A percentile compares a stretch with the other conserved stretches of the same genome.
phyloP scores from a whole-genome alignment of 169 alveolate genomes.

The Cryptosporidium sp. region DNA sequence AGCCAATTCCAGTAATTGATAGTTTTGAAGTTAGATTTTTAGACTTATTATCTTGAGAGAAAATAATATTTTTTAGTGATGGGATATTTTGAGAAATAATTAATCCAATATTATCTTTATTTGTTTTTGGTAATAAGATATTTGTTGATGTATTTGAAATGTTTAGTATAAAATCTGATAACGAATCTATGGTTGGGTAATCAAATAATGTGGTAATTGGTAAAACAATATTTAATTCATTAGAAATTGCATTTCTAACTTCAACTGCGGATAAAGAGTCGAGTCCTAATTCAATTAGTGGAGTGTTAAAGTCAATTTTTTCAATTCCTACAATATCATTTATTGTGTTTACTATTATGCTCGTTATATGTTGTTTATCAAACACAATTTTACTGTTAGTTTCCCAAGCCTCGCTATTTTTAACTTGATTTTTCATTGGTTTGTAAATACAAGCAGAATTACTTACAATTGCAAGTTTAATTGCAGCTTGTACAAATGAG shows the following conservation, averaged over 20 bases:
- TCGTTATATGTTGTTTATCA: constrained; percentile 3
- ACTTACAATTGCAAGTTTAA: constrained; percentile 31
- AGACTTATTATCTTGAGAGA: not conserved
- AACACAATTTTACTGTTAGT: not conserved
- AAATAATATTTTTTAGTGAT: constrained; percentile 20
- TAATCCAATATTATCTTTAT: constrained; percentile 10
- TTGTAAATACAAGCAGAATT: constrained; percentile 28
- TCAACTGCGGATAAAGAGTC: constrained; percentile 74
- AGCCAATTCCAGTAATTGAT: constrained; percentile 63
- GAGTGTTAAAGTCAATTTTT: constrained; percentile 7
- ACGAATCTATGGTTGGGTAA: constrained; percentile 40
- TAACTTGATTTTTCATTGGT: not conserved
- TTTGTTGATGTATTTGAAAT: not conserved
- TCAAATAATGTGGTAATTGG: constrained; percentile 59
- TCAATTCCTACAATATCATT: constrained; percentile 39
- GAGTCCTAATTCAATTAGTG: constrained; percentile 31
- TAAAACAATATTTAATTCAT: not conserved
- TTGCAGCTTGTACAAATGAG: constrained; percentile 61
- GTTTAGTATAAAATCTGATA: constrained; percentile 21
- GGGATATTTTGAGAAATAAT: constrained; percentile 25
- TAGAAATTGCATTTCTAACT: constrained; percentile 49
- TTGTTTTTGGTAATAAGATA: not conserved
- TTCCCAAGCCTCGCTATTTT: not conserved
- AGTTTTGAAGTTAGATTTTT: not conserved
- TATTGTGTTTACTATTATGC: constrained; percentile 18